Evolutionary conservation across 805 yeast genomes (phyloP).

Genomic region (Zygosaccharomyces kombuchaensis): DNA sequence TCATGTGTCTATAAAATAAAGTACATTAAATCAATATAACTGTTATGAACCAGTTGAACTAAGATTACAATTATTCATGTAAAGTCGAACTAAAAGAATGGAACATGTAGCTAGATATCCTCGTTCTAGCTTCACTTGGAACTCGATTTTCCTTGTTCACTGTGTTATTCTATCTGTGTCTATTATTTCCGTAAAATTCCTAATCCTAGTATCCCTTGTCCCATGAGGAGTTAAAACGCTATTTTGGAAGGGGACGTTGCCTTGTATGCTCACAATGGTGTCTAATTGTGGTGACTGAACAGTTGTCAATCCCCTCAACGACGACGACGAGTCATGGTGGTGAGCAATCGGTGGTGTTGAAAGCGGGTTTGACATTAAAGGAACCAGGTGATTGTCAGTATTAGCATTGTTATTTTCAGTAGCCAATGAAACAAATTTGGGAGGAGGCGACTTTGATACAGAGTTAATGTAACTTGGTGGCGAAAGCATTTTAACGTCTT

Average conservation of each 20-base stretch:
- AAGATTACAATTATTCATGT: neutral
- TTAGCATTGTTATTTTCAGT: slow-evolving; percentile 3
- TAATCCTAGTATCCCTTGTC: slow-evolving; percentile 26
- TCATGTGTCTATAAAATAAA: slow-evolving; percentile 2
- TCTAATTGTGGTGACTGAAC: slow-evolving; percentile 28
- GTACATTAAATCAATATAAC: neutral
- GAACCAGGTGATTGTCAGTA: slow-evolving; percentile 4
- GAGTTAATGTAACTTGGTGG: slow-evolving; percentile 73
- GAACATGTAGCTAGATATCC: slow-evolving; percentile 2
- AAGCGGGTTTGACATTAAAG: slow-evolving; percentile 10
- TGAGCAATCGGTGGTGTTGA: slow-evolving; percentile 31
- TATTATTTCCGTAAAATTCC: slow-evolving; percentile 25
- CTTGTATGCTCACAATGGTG: slow-evolving; percentile 31
- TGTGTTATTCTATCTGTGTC: slow-evolving; percentile 35
- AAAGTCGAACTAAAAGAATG: neutral
- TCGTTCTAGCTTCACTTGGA: neutral
- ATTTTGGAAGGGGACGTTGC: slow-evolving; percentile 27
- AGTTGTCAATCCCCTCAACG: slow-evolving; percentile 14
- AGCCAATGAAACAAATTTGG: slow-evolving; percentile 1
- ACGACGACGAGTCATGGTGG: slow-evolving; percentile 15
- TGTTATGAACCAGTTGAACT: slow-evolving; percentile 1
- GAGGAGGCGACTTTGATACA: slow-evolving; percentile 3
- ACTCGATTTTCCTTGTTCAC: slow-evolving; percentile 8
- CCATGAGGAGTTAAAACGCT: slow-evolving; percentile 31
- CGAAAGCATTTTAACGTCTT: slow-evolving; percentile 71